Evolutionary conservation across 805 yeast genomes (phyloP).

Genomic region (Zygoascus flipseniorum): DNA sequence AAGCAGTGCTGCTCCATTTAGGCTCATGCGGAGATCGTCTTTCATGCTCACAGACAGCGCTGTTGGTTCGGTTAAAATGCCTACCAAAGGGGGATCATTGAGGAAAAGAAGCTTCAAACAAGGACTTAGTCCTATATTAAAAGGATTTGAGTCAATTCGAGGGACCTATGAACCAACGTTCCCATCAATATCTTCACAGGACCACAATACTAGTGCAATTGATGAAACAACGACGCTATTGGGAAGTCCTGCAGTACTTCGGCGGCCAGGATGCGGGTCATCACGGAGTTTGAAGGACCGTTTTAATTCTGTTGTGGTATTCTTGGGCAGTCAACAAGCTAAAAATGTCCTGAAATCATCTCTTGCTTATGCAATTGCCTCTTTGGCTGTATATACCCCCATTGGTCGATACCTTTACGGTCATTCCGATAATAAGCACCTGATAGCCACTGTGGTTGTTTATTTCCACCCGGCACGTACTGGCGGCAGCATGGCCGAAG

Average conservation of each 20-base stretch:
- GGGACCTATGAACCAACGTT: background rate
- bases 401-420: constrained; percentile 44
- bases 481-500: constrained; percentile 72
- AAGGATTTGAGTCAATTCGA: background rate
- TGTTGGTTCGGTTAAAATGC: constrained; percentile 21
- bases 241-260: background rate
- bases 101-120: background rate
- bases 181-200: background rate
- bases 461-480: constrained; percentile 79
- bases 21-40: constrained; percentile 23
- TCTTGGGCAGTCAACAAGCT: constrained; percentile 2
- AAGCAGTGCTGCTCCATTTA: constrained; percentile 6
- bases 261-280: background rate
- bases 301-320: background rate
- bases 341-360: constrained; percentile 49
- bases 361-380: constrained; percentile 64
- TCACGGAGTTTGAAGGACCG: too few relatives aligned
- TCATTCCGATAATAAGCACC: constrained; percentile 63
- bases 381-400: constrained; percentile 57
- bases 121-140: background rate
- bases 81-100: background rate
- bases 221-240: background rate
- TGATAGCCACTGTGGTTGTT: constrained; percentile 74
- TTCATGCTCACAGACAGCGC: constrained; percentile 37
- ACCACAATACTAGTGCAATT: background rate